Conservation (phyloP, 2,329 filamentous ascomycete species). For the Aureobasidium sp. region DNA sequence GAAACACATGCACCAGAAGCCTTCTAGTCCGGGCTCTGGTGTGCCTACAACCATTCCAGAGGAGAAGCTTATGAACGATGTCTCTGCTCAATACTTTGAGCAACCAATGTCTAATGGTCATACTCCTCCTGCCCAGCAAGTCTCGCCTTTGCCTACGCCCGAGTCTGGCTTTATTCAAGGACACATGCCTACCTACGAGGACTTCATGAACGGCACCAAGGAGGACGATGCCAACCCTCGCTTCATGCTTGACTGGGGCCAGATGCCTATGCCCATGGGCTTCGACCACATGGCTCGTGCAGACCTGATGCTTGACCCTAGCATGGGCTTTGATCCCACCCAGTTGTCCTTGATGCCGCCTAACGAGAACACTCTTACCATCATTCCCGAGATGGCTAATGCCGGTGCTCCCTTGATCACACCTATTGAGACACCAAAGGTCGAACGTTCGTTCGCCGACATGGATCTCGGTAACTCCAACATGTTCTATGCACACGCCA, state of each 20-base stretch:
- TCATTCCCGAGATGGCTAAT: conserved; percentile 40
- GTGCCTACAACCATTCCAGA: conserved; percentile 22
- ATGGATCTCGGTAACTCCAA: conserved; percentile 39
- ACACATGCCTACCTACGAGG: conserved; percentile 41
- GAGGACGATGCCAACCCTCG: conserved; percentile 40
- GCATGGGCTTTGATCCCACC: conserved; percentile 39
- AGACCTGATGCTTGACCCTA: conserved; percentile 39
- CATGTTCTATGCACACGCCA: conserved; percentile 32
- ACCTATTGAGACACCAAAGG: conserved; percentile 40
- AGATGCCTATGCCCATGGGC: conserved; percentile 39
- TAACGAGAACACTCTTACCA: conserved; percentile 37
- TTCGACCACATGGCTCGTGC: conserved; percentile 39
- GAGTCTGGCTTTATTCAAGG: conserved; percentile 36
- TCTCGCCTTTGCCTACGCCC: conserved; percentile 35
- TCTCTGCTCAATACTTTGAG: conserved; percentile 36
- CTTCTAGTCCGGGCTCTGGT: conserved; percentile 25
- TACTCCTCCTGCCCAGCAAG: conserved; percentile 18
- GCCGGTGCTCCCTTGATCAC: conserved; percentile 36
- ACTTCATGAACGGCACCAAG: conserved; percentile 34
- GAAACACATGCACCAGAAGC: conserved; percentile 25
- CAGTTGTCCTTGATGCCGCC: conserved; percentile 30
- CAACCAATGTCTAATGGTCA: conserved; percentile 31
- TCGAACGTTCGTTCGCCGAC: conserved; percentile 42
- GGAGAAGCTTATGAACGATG: conserved; percentile 29
- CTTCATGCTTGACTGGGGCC: conserved; percentile 45